These are phyloP conservation scores for Fusarium buharicum DNA, from an alignment of 2,329 filamentous ascomycete genomes.

Conservation along the genomic window DNA sequence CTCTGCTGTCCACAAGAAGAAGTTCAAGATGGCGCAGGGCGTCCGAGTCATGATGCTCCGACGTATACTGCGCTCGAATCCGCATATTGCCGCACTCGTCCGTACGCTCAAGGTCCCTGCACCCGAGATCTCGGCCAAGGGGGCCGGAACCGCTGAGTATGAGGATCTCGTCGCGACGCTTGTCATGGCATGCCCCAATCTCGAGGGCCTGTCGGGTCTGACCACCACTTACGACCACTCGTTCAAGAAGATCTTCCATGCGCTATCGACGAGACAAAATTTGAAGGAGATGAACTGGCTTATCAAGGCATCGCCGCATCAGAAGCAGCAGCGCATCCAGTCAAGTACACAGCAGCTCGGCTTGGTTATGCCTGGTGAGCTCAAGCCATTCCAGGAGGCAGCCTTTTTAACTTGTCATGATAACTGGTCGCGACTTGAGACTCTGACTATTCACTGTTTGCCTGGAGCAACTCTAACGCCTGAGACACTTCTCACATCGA, in stretches of 20 bases:
- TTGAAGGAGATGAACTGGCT: conserved; percentile 70
- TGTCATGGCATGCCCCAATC: conserved; percentile 72
- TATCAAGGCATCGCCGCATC: conserved; percentile 53
- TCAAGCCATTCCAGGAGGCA: conserved; percentile 50
- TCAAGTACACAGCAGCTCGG: conserved; percentile 47
- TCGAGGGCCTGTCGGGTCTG: conserved; percentile 68
- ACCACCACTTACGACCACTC: conserved; percentile 65
- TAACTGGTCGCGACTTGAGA: conserved; percentile 66
- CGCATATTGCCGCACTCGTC: conserved; percentile 64
- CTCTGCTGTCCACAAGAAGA: conserved; percentile 65
- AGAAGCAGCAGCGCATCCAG: conserved; percentile 48
- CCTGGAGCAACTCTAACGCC: conserved; percentile 65
- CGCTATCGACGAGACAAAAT: conserved; percentile 65
- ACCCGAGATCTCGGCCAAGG: conserved; percentile 56
- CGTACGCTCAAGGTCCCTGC: conserved; percentile 64
- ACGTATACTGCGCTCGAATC: conserved; percentile 65
- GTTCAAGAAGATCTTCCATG: conserved; percentile 67
- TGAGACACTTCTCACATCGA: conserved; percentile 61
- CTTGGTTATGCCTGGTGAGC: conserved; percentile 45
- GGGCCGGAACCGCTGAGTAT: conserved; percentile 59
- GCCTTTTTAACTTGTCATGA: conserved; percentile 63
- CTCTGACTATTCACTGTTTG: conserved; percentile 67
- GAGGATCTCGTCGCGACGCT: conserved; percentile 68
- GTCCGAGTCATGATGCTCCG: conserved; percentile 66
- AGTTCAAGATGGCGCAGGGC: conserved; percentile 63